Conservation (phyloP, 78 protist genomes). For the Ministeria vibrans region DNA sequence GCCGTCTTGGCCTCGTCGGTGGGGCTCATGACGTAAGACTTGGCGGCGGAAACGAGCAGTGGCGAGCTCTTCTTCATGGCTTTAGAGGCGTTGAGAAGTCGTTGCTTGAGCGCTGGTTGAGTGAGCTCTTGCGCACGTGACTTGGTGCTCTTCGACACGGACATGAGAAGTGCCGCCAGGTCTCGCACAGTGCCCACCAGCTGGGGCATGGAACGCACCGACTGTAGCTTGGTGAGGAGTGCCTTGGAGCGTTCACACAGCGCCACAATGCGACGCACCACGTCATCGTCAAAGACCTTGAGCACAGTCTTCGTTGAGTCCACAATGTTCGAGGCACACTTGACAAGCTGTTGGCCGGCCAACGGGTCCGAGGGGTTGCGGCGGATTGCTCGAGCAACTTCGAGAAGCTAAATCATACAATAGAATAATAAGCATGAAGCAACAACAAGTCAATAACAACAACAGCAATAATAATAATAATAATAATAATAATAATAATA, state of each 20-base stretch:
- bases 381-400: neutral
- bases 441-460: too few species aligned
- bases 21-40: neutral
- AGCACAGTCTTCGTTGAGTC: neutral
- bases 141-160: neutral
- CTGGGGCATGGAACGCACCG: neutral
- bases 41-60: neutral
- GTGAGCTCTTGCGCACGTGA: neutral
- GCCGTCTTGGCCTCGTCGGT: neutral
- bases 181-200: neutral
- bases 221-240: neutral
- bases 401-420: neutral
- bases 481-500: too few species aligned
- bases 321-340: neutral
- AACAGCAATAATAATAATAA: too few species aligned
- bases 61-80: neutral
- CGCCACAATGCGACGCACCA: slow-evolving; percentile 2
- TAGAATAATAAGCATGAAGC: too few species aligned
- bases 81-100: neutral
- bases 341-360: neutral
- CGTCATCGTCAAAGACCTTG: neutral
- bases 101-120: neutral
- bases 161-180: neutral
- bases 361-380: neutral
- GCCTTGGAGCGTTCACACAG: neutral